Evolutionary conservation across 1,284 basidiomycete species (phyloP).

Genomic region (Apiotrichum gracile): DNA sequence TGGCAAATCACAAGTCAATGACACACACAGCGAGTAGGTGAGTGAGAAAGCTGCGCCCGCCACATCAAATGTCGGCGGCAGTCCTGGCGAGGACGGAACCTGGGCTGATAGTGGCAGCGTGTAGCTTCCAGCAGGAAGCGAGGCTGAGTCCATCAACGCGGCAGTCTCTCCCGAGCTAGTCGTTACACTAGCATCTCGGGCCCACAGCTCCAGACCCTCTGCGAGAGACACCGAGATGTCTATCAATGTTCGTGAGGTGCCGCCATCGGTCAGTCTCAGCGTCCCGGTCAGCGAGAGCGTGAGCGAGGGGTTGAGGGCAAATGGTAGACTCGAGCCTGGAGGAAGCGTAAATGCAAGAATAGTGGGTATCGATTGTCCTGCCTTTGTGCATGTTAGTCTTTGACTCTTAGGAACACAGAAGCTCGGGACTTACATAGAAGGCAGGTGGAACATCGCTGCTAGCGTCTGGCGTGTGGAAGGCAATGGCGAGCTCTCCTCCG

Average conservation of each 20-base stretch:
- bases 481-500: not conserved
- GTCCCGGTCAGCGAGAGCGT: slow-evolving; percentile 38
- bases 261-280: slow-evolving; percentile 24
- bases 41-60: slow-evolving; percentile 26
- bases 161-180: not conserved
- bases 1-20: slow-evolving; percentile 31
- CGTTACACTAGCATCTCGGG: slow-evolving; percentile 27
- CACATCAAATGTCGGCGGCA: slow-evolving; percentile 29
- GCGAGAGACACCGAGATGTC: slow-evolving; percentile 36
- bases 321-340: slow-evolving; percentile 29
- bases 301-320: slow-evolving; percentile 28
- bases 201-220: slow-evolving; percentile 37
- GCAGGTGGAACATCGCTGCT: not conserved
- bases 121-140: slow-evolving; percentile 18
- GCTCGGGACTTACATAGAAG: not conserved
- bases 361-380: slow-evolving; percentile 40
- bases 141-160: not conserved
- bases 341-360: slow-evolving; percentile 32
- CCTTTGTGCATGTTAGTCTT: slow-evolving; percentile 1
- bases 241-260: slow-evolving; percentile 23
- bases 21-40: slow-evolving; percentile 32
- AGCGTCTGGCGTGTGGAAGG: not conserved
- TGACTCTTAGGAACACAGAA: too few relatives aligned
- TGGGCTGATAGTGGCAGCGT: slow-evolving; percentile 39
- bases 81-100: slow-evolving; percentile 33